Conservation (phyloP, 2,329 filamentous ascomycete genomes). For the Chaetomium olivaceum region DNA sequence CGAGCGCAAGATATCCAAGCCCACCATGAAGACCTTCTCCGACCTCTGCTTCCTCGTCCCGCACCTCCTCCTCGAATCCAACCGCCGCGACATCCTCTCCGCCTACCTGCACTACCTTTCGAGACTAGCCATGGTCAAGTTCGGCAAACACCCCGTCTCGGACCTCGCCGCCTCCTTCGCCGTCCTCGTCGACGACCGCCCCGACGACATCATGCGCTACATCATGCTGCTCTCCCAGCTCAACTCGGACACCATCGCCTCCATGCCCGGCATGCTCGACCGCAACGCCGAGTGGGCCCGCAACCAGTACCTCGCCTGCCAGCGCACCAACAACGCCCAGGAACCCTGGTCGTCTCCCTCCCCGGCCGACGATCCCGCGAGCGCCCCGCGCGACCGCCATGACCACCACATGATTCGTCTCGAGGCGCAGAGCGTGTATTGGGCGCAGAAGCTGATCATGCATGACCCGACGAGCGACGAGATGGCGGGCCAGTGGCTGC, state of each 20-base stretch:
- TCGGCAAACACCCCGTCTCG: conserved; percentile 30
- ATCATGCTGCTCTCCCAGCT: conserved; percentile 30
- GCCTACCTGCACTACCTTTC: conserved; percentile 31
- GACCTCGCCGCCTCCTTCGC: conserved; percentile 29
- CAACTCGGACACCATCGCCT: conserved; percentile 30
- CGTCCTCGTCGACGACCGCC: conserved; percentile 24
- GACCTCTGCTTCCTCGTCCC: conserved; percentile 33
- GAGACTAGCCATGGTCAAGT: conserved; percentile 26
- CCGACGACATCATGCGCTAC: conserved; percentile 31
- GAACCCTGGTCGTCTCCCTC: not conserved
- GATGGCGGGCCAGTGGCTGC: conserved; percentile 28
- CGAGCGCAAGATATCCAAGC: conserved; percentile 28
- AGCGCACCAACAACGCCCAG: conserved; percentile 20
- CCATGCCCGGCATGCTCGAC: conserved; percentile 23
- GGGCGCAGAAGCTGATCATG: conserved; percentile 32
- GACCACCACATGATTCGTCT: conserved; percentile 31
- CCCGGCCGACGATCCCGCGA: not conserved
- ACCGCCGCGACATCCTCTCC: conserved; percentile 28
- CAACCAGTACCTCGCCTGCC: conserved; percentile 32
- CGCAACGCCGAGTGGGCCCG: conserved; percentile 30
- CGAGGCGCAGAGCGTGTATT: conserved; percentile 31
- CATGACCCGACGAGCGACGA: conserved; percentile 25
- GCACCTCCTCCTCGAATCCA: conserved; percentile 31
- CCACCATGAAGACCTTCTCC: conserved; percentile 32
- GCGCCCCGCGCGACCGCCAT: not conserved